phyloP scores from a whole-genome alignment of 805 yeast genomes.

The Komagataella populi region DNA sequence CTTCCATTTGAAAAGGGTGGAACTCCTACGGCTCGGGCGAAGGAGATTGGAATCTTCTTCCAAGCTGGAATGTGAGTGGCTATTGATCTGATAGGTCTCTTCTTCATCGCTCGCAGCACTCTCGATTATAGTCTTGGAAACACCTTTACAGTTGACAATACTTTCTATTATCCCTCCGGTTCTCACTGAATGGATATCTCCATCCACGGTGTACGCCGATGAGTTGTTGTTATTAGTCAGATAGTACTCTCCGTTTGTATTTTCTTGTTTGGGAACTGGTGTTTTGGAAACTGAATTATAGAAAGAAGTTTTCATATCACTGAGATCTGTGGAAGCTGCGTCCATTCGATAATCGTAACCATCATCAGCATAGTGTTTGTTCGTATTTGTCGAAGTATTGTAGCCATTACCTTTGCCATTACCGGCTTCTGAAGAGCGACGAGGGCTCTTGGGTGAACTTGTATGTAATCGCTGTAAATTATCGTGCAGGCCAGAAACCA shows the following conservation, averaged over 20 bases:
- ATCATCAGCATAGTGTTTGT: not conserved
- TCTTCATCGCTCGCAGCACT: slow-evolving; percentile 35
- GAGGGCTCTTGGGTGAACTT: not conserved
- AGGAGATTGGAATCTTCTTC: not conserved
- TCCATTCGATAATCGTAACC: not conserved
- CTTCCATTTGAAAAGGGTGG: not conserved
- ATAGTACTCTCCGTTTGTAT: not conserved
- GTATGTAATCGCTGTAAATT: slow-evolving; percentile 10
- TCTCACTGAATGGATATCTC: slow-evolving; percentile 12
- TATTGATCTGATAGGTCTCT: slow-evolving; percentile 10
- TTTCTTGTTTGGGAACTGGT: slow-evolving; percentile 1
- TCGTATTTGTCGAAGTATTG: not conserved
- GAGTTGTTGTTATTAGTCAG: not conserved
- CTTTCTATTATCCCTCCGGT: slow-evolving; percentile 68
- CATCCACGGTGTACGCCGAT: not conserved
- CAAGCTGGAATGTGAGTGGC: not conserved
- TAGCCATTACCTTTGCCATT: slow-evolving; percentile 3
- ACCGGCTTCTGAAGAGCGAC: slow-evolving; percentile 9
- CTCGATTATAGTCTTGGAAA: slow-evolving; percentile 75
- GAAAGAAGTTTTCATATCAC: slow-evolving; percentile 8
- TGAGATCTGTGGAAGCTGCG: slow-evolving; percentile 9
- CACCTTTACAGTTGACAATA: slow-evolving; percentile 73
- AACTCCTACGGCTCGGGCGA: not conserved
- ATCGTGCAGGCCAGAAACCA: slow-evolving; percentile 19
- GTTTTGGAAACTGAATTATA: not conserved